Percentiles rank a stretch among this genome's conserved stretches.
These are phyloP conservation scores for sorghum (Sorghum bicolor) DNA, from an alignment of 176 grass and related monocot genomes.

Conservation along the genomic window Sorghum_bicolor_NCBIv3 NC_012878.2:52182001-52182500, in stretches of 20 bases:
- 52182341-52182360: constrained; percentile 1
- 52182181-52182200: background rate
- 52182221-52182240: background rate
- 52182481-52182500: background rate
- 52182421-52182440: constrained; percentile 53
- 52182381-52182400: background rate
- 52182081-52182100: background rate
- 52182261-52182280: constrained; percentile 81
- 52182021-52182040: background rate
- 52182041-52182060: background rate
- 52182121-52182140: background rate
- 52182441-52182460: constrained; percentile 34
- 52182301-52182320: constrained; percentile 57
- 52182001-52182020: background rate
- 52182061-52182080: background rate
- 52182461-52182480: background rate
- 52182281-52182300: constrained; percentile 58
- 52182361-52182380: background rate
- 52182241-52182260: background rate
- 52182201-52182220: background rate
- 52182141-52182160: background rate
- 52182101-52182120: background rate
- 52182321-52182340: constrained; percentile 86
- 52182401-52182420: background rate
- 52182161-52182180: background rate